Percentiles rank a stretch among this genome's conserved stretches.
These are phyloP conservation scores for Boletus patriciae DNA, from an alignment of 768 basidiomycete species.

Conservation along the genomic window DNA sequence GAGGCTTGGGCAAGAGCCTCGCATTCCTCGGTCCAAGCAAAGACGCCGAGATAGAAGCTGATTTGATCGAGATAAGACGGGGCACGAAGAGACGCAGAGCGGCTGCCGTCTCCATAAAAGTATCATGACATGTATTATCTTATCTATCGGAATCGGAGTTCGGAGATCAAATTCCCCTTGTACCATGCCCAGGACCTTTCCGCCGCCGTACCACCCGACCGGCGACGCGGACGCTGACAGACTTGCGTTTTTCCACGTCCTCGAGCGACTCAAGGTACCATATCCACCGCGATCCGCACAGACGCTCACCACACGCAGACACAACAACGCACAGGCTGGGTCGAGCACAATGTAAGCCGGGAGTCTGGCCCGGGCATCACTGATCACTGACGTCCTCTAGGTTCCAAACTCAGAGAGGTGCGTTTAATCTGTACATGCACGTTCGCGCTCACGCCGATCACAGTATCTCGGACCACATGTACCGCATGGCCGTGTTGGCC, in stretches of 20 bases:
- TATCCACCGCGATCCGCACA: not conserved
- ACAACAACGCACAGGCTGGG: slow-evolving; percentile 95
- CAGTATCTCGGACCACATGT: slow-evolving; percentile 97
- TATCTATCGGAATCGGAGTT: slow-evolving; percentile 29
- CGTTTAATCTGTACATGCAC: not conserved
- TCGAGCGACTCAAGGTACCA: slow-evolving; percentile 85
- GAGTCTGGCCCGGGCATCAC: not conserved
- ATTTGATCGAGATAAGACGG: slow-evolving; percentile 75
- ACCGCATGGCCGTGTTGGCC: slow-evolving; percentile 92
- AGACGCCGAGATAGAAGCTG: slow-evolving; percentile 71
- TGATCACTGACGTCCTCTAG: slow-evolving; percentile 39
- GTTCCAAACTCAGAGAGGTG: slow-evolving; percentile 85
- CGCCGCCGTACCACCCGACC: slow-evolving; percentile 55
- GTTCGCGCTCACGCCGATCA: not conserved
- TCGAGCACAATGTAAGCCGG: slow-evolving; percentile 56
- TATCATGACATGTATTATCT: slow-evolving; percentile 31
- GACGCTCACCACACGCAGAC: slow-evolving; percentile 52
- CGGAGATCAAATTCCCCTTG: slow-evolving; percentile 15
- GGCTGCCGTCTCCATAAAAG: slow-evolving; percentile 32
- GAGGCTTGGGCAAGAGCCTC: slow-evolving; percentile 75
- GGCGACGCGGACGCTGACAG: slow-evolving; percentile 62
- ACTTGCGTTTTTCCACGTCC: slow-evolving; percentile 86
- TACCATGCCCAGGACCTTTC: slow-evolving; percentile 44
- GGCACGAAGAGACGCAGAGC: slow-evolving; percentile 59
- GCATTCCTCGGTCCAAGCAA: slow-evolving; percentile 54